phyloP scores from a whole-genome alignment of 768 basidiomycete genomes.

The Russula abietina region DNA sequence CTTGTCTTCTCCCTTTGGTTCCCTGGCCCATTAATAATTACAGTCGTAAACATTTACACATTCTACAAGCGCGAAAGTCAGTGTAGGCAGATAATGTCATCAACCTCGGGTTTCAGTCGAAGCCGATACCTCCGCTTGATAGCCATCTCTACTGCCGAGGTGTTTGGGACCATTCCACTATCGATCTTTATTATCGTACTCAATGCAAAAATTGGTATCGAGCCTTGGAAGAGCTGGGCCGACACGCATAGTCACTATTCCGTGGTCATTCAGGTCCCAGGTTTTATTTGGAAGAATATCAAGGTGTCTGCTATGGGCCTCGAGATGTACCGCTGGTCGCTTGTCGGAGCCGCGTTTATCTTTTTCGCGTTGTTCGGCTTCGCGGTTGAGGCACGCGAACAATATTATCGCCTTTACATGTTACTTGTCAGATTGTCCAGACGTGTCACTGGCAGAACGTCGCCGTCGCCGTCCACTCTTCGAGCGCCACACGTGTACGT shows the following conservation, averaged over 20 bases:
- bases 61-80: too few species aligned
- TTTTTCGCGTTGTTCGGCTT: conserved; percentile 53
- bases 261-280: conserved; percentile 35
- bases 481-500: conserved; percentile 8
- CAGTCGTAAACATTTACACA: conserved; percentile 29
- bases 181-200: not conserved
- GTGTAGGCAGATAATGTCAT: conserved; percentile 19
- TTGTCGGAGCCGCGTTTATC: conserved; percentile 34
- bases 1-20: not conserved
- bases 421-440: conserved; percentile 27
- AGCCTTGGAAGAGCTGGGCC: conserved; percentile 40
- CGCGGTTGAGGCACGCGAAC: conserved; percentile 40
- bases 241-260: conserved; percentile 46
- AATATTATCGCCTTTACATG: conserved; percentile 32
- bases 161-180: not conserved
- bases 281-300: conserved; percentile 34
- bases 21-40: not conserved
- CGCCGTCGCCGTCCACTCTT: not conserved
- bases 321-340: conserved; percentile 40
- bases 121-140: not conserved
- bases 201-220: not conserved
- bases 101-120: conserved; percentile 32
- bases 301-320: conserved; percentile 14
- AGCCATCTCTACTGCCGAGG: not conserved
- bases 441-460: conserved; percentile 27